Evolutionary conservation across 768 basidiomycete genomes (phyloP).

Genomic region (Tylopilus sp.): DNA sequence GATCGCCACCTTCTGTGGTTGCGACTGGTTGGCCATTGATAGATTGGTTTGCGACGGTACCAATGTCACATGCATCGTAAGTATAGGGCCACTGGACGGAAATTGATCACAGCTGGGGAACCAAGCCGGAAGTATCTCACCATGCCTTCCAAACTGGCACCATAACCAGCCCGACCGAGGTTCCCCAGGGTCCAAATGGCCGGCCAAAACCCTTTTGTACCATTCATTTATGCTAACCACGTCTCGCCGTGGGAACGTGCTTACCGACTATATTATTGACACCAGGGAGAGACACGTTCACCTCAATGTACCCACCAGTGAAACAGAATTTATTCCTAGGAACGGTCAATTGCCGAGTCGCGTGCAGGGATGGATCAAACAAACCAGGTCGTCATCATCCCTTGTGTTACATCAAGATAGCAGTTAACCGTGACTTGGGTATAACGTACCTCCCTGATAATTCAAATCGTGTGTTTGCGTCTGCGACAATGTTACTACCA

Average conservation of each 20-base stretch:
- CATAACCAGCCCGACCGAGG: conserved; percentile 63
- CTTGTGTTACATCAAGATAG: conserved; percentile 39
- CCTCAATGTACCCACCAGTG: conserved; percentile 75
- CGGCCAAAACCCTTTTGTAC: conserved; percentile 43
- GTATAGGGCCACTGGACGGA: conserved; percentile 58
- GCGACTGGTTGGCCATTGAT: conserved; percentile 63
- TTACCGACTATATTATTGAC: conserved; percentile 55
- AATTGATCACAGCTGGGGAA: not conserved
- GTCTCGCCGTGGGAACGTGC: not conserved
- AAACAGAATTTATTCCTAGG: conserved; percentile 89
- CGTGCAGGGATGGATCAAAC: conserved; percentile 1
- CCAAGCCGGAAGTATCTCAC: conserved; percentile 22
- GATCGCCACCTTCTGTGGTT: conserved; percentile 58
- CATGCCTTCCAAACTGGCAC: conserved; percentile 57
- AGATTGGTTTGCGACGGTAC: conserved; percentile 80
- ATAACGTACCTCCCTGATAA: conserved; percentile 39
- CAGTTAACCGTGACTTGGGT: conserved; percentile 6
- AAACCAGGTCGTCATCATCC: conserved; percentile 45
- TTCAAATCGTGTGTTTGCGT: conserved; percentile 44
- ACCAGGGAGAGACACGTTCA: conserved; percentile 62
- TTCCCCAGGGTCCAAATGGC: conserved; percentile 61
- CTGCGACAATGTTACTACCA: conserved; percentile 49
- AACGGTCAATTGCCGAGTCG: conserved; percentile 5
- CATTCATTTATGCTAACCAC: conserved; percentile 2
- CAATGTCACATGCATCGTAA: conserved; percentile 77